Evolutionary conservation across 169 alveolate genomes (phyloP).

Genomic region (Eimeria falciformis): DNA sequence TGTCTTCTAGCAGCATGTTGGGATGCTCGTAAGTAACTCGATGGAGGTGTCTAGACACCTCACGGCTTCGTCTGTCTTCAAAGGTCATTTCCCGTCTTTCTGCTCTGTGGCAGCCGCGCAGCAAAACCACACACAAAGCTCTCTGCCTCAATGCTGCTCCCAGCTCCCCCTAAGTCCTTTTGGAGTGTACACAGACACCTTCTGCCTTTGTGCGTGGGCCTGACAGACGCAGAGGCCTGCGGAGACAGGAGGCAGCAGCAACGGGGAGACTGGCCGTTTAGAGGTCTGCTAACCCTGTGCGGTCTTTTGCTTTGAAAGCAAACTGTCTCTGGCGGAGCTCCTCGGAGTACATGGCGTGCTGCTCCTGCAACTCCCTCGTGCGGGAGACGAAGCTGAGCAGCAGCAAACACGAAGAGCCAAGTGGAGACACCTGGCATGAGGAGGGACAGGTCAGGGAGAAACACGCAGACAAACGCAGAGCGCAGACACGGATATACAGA

Average conservation of each 20-base stretch:
- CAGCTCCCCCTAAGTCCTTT: background rate
- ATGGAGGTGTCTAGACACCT: background rate
- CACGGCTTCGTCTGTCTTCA: background rate
- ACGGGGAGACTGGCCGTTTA: background rate
- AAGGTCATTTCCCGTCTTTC: background rate
- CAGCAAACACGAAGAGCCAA: too few species aligned
- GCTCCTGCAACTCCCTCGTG: background rate
- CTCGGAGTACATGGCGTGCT: background rate
- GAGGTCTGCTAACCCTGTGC: background rate
- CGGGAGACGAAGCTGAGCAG: background rate
- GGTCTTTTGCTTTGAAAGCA: background rate
- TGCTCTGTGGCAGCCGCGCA: too few species aligned
- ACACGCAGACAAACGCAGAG: background rate
- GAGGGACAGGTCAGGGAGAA: too few species aligned
- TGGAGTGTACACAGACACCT: background rate
- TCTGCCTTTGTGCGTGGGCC: background rate
- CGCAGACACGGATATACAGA: background rate
- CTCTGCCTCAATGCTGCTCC: background rate
- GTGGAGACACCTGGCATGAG: too few species aligned
- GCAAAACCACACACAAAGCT: background rate
- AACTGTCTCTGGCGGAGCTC: background rate
- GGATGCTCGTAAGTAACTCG: background rate
- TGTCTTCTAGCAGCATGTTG: background rate
- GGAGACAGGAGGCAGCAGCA: background rate
- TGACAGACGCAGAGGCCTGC: background rate